These are phyloP conservation scores for Puccinia triticina DNA, from an alignment of 1,284 basidiomycete species.

Conservation along the genomic window DNA sequence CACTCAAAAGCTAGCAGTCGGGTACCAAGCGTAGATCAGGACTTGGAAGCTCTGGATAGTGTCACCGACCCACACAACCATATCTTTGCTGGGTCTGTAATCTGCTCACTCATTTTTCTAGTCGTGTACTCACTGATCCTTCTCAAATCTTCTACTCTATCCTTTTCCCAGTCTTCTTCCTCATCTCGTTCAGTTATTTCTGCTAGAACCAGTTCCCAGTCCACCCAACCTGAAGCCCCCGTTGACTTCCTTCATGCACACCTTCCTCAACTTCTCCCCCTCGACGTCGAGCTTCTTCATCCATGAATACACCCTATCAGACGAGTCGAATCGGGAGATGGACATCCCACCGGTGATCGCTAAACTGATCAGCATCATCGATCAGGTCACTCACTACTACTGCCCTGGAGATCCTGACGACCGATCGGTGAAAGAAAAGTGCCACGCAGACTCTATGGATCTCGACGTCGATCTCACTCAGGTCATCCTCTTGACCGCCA, in stretches of 20 bases:
- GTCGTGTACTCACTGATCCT: neutral
- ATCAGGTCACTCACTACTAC: constrained; percentile 39
- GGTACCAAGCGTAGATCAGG: neutral
- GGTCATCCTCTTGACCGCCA: constrained; percentile 31
- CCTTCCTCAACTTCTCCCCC: constrained; percentile 44
- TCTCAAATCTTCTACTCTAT: neutral
- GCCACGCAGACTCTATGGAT: constrained; percentile 26
- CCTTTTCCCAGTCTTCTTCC: constrained; percentile 39
- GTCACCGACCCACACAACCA: constrained; percentile 31
- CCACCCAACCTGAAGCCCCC: constrained; percentile 41
- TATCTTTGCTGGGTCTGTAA: constrained; percentile 36
- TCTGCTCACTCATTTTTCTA: neutral
- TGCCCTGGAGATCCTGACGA: constrained; percentile 38
- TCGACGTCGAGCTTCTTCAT: constrained; percentile 12
- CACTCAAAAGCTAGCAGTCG: constrained; percentile 26
- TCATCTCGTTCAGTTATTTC: constrained; percentile 31
- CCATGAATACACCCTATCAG: neutral
- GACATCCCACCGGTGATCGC: constrained; percentile 31
- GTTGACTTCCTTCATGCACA: constrained; percentile 33
- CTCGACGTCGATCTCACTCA: constrained; percentile 45
- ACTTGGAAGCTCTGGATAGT: neutral
- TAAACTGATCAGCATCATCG: constrained; percentile 24
- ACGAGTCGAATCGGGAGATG: neutral
- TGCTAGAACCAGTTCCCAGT: neutral
- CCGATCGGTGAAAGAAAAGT: constrained; percentile 11